Evolutionary conservation across 257 asterid species (phyloP).

Genomic region (Fraxinus americana): DNA sequence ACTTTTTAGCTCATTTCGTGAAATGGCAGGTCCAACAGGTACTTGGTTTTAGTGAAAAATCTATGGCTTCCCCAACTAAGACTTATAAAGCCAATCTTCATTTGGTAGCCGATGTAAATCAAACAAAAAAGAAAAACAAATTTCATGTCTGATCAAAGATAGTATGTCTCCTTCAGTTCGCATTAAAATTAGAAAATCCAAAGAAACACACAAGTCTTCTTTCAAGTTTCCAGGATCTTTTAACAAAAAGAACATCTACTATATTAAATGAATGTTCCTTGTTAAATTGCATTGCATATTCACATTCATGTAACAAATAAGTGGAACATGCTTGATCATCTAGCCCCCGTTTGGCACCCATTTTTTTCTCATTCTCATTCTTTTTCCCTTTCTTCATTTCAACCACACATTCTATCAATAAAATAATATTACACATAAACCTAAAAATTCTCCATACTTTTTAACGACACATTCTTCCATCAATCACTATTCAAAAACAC

Average conservation of each 20-base stretch:
- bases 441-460: no score
- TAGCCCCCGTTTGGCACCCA: no score
- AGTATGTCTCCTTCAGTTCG: background rate
- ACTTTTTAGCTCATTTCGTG: background rate
- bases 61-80: background rate
- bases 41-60: background rate
- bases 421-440: no score
- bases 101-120: background rate
- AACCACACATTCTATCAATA: no score
- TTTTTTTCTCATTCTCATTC: no score
- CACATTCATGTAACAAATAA: background rate
- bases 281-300: background rate
- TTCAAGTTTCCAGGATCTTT: background rate
- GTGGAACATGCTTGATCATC: slow-evolving; percentile 2
- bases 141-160: background rate
- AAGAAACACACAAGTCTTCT: background rate
- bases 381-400: no score
- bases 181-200: background rate
- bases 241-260: background rate
- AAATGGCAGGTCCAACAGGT: background rate
- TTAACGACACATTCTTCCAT: no score
- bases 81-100: background rate
- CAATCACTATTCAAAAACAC: no score
- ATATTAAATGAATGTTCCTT: background rate
- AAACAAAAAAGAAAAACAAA: background rate